Conservation (phyloP, 1,284 basidiomycete species). For the Ceratobasidium sp. region DNA sequence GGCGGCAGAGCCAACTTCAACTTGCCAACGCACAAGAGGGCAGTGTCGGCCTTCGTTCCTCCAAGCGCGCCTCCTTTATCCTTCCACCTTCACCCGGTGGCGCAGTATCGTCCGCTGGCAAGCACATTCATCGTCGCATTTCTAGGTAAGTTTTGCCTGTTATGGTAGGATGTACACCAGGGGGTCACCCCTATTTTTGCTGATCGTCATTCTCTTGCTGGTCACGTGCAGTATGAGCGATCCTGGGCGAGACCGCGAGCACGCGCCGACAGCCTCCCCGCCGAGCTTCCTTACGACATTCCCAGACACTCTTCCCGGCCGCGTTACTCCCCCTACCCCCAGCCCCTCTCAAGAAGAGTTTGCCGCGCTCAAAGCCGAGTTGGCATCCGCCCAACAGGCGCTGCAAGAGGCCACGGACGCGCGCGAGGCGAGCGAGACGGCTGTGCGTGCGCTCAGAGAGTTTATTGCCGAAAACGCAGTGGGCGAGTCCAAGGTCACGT, state of each 20-base stretch:
- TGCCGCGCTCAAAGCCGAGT: slow-evolving; percentile 67
- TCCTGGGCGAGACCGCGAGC: slow-evolving; percentile 23
- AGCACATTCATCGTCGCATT: slow-evolving; percentile 65
- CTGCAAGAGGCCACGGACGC: slow-evolving; percentile 81
- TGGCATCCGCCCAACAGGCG: slow-evolving; percentile 70
- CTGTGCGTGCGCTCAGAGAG: slow-evolving; percentile 78
- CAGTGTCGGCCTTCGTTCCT: slow-evolving; percentile 56
- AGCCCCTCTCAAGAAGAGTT: slow-evolving; percentile 53
- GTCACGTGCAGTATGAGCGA: slow-evolving; percentile 44
- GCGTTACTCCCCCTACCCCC: slow-evolving; percentile 9
- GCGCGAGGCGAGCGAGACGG: slow-evolving; percentile 83
- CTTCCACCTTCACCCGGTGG: slow-evolving; percentile 61
- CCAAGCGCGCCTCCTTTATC: slow-evolving; percentile 72
- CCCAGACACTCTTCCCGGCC: slow-evolving; percentile 21
- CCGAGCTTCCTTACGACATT: slow-evolving; percentile 32
- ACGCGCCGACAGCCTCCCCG: slow-evolving; percentile 1
- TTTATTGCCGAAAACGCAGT: slow-evolving; percentile 82
- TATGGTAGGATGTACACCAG: neutral
- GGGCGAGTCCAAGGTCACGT: slow-evolving; percentile 52
- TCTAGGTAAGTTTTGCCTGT: slow-evolving; percentile 49
- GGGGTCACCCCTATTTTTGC: slow-evolving; percentile 41
- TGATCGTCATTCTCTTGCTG: slow-evolving; percentile 11
- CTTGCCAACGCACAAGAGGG: slow-evolving; percentile 48
- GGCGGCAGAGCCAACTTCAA: slow-evolving; percentile 64
- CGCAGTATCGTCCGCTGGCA: slow-evolving; percentile 55